These are phyloP conservation scores for Perilla frutescens DNA, from an alignment of 257 asterid species.

Conservation along the genomic window DNA sequence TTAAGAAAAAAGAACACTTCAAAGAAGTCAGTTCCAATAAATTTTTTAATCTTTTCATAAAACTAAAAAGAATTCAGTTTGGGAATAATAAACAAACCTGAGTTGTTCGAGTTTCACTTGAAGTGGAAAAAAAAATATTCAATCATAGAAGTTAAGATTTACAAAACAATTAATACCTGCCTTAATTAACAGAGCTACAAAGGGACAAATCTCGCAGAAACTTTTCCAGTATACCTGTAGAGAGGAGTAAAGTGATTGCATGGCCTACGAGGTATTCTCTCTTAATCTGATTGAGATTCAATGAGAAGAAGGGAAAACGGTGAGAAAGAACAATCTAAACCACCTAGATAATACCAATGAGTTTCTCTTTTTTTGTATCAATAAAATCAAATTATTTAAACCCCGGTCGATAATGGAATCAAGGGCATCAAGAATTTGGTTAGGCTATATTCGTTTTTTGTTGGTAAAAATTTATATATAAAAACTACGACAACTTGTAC, in stretches of 20 bases:
- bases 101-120: neutral
- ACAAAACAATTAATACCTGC: neutral
- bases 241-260: neutral
- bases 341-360: neutral
- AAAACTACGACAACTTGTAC: too few relatives aligned
- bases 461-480: too few relatives aligned
- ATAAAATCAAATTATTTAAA: conserved; percentile 2
- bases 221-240: neutral
- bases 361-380: neutral
- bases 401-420: neutral
- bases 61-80: neutral
- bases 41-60: neutral
- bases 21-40: conserved; percentile 1
- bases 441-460: too few relatives aligned
- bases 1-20: neutral
- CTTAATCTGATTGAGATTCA: neutral
- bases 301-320: neutral
- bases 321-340: conserved; percentile 1
- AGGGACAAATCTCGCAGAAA: neutral
- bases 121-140: neutral
- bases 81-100: neutral
- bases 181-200: neutral
- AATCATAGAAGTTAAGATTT: neutral
- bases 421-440: neutral
- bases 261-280: conserved; percentile 2